Base-by-base conservation (phyloP, 176 grass and related monocot species). In the Elymus sibiricus region DNA sequence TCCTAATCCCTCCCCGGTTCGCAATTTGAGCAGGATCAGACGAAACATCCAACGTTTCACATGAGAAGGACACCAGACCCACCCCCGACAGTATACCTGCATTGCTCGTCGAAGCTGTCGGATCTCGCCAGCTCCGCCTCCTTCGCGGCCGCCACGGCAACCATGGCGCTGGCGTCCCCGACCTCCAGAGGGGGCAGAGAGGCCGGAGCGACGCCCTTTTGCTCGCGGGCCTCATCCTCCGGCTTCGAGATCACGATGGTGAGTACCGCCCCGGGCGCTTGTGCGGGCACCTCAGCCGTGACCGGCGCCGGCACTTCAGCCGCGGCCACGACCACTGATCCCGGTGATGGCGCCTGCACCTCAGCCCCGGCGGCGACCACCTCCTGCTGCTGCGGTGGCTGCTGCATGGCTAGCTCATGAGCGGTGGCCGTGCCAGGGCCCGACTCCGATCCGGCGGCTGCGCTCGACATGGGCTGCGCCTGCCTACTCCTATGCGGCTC, bases 61-160 rank as follows among this genome's bases (percentile, higher is more conserved):
- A 39, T 0, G 6, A 6, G 73, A n/a, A 56, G 8, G 38, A 42
- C 59, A 15, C 21, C 4, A 47, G 40, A 34, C 11, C 14, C 55
- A 11, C 16, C 26, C 83, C 16, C 42, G 38, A 82, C 47, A 32
- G 26, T 5, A 47, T 93, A 99, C 94, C 97, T 99, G 94, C 97
- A 99, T 84, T 95, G 85, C 73, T 96, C 97, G 67, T 86, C 76
- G 85, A 91, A 87, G 76, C 92, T 94, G 32, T 99, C 93, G 11
- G 84, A 80, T 77, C 90, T 91, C 2, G 82, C 75, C 58, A 94
- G 88, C 35, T 76, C 91, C 5, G 77, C 82, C 58, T 82, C 90
- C 83, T 88, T 89, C 1, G 84, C 77, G 2, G 89, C 79, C 14
- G 78, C 85, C 22, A 76, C 40, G 0, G 59, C 92, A 0, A 6